phyloP scores from a whole-genome alignment of 192 early-diverging fungal genomes.

The Coemansia sp. region DNA sequence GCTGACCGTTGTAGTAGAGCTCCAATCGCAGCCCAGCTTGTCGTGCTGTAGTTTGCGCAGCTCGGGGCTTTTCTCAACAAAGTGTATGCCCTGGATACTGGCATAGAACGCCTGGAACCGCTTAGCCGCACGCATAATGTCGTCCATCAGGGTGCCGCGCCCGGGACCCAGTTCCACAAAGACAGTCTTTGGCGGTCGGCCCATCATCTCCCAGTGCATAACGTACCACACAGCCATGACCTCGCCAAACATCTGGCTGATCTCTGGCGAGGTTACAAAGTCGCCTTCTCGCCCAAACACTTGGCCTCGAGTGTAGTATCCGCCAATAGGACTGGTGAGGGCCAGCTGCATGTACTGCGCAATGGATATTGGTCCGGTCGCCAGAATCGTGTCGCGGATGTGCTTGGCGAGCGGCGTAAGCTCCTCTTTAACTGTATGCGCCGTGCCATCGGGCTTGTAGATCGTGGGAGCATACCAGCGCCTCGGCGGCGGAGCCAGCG shows the following conservation, averaged over 20 bases:
- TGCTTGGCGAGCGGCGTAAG: slow-evolving; percentile 62
- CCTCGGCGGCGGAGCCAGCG: not conserved
- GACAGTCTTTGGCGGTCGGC: slow-evolving; percentile 60
- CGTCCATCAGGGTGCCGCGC: slow-evolving; percentile 91
- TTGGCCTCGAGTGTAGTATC: slow-evolving; percentile 93
- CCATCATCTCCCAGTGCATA: slow-evolving; percentile 74
- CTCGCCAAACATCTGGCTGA: slow-evolving; percentile 99
- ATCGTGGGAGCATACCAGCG: slow-evolving; percentile 14
- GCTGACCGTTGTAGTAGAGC: not conserved
- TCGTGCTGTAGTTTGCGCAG: slow-evolving; percentile 69
- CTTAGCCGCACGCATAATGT: slow-evolving; percentile 79
- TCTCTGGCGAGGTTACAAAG: slow-evolving; percentile 96
- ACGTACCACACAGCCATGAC: slow-evolving; percentile 90
- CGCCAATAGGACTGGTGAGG: slow-evolving; percentile 83
- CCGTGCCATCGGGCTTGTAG: slow-evolving; percentile 9
- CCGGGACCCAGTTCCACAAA: slow-evolving; percentile 91
- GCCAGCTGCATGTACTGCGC: slow-evolving; percentile 89
- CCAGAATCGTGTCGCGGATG: slow-evolving; percentile 57
- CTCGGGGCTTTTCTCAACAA: slow-evolving; percentile 86
- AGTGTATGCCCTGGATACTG: slow-evolving; percentile 67
- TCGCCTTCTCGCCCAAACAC: slow-evolving; percentile 92
- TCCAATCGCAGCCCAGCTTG: slow-evolving; percentile 45
- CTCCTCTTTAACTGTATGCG: slow-evolving; percentile 50
- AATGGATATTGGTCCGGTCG: slow-evolving; percentile 75
- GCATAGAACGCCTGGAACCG: slow-evolving; percentile 71